Evolutionary conservation across 768 basidiomycete species (phyloP).

Genomic region (Russula griseocarnosa): DNA sequence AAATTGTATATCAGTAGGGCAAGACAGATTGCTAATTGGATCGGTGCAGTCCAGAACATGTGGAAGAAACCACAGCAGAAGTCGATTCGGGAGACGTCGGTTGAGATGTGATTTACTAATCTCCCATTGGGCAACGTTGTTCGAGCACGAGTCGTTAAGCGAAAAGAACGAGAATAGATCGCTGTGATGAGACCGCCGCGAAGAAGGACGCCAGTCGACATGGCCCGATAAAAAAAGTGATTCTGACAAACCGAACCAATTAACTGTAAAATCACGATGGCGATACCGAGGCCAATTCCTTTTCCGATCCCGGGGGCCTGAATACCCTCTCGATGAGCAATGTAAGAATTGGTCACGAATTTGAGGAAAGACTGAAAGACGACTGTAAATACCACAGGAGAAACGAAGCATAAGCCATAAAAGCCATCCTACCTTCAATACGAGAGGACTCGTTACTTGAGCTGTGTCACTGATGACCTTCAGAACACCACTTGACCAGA

Average conservation of each 20-base stretch:
- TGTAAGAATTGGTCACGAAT: constrained; percentile 62
- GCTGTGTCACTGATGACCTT: constrained; percentile 63
- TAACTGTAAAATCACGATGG: constrained; percentile 64
- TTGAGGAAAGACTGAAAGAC: constrained; percentile 56
- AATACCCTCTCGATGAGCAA: constrained; percentile 31
- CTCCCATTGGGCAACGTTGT: constrained; percentile 81
- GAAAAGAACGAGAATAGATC: constrained; percentile 75
- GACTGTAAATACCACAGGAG: not conserved
- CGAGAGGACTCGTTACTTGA: constrained; percentile 67
- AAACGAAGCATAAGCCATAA: not conserved
- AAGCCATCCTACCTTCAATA: constrained; percentile 57
- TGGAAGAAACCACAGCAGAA: constrained; percentile 80
- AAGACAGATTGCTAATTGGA: constrained; percentile 75
- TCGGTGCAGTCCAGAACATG: constrained; percentile 71
- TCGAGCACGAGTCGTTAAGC: constrained; percentile 73
- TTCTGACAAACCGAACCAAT: constrained; percentile 63
- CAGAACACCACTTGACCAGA: constrained; percentile 65
- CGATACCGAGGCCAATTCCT: constrained; percentile 72
- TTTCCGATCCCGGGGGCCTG: constrained; percentile 43
- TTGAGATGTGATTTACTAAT: constrained; percentile 91
- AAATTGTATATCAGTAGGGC: constrained; percentile 69
- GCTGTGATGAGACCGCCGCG: constrained; percentile 85
- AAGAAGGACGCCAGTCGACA: constrained; percentile 71
- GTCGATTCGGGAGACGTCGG: constrained; percentile 87
- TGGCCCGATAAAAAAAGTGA: constrained; percentile 79